Percentiles rank a stretch among this genome's conserved stretches.
These are phyloP conservation scores for Chytridiales sp. DNA, from an alignment of 371 early-diverging fungal species.

Conservation along the genomic window DNA sequence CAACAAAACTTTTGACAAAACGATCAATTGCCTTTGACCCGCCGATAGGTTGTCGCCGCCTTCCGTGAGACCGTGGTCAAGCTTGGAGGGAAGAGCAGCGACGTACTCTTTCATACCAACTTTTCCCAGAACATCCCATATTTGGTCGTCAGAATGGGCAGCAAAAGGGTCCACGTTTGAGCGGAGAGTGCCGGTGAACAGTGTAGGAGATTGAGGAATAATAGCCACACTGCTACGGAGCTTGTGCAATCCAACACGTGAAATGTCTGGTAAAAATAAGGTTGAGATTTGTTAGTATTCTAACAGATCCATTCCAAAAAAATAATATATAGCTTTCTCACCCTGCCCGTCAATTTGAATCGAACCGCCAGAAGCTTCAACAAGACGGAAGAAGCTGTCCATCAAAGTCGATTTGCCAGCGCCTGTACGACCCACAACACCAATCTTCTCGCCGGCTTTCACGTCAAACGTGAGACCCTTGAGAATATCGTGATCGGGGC, in stretches of 20 bases:
- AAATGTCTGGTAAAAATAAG: too few species aligned
- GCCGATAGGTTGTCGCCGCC: slow-evolving; percentile 46
- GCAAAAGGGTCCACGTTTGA: slow-evolving; percentile 72
- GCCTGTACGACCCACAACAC: slow-evolving; percentile 37
- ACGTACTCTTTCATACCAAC: slow-evolving; percentile 40
- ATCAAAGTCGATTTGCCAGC: slow-evolving; percentile 32
- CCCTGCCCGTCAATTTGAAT: slow-evolving; percentile 30
- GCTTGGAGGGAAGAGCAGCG: slow-evolving; percentile 12
- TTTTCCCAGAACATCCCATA: slow-evolving; percentile 43
- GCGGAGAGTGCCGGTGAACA: slow-evolving; percentile 75
- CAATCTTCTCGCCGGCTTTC: slow-evolving; percentile 27
- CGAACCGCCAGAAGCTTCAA: slow-evolving; percentile 22
- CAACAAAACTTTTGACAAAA: slow-evolving; percentile 44
- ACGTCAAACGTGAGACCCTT: slow-evolving; percentile 20
- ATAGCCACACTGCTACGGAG: slow-evolving; percentile 64
- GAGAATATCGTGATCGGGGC: slow-evolving; percentile 45
- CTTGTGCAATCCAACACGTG: slow-evolving; percentile 27
- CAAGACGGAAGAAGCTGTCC: slow-evolving; percentile 26
- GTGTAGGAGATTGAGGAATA: slow-evolving; percentile 67
- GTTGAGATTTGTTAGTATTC: too few species aligned
- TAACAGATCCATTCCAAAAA: too few species aligned
- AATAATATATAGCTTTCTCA: too few species aligned
- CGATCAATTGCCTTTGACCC: slow-evolving; percentile 55
- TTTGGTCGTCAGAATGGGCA: slow-evolving; percentile 44
- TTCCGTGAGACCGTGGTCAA: slow-evolving; percentile 26